Conservation (phyloP, 192 early-diverging fungal genomes). For the Coemansia sp. region DNA sequence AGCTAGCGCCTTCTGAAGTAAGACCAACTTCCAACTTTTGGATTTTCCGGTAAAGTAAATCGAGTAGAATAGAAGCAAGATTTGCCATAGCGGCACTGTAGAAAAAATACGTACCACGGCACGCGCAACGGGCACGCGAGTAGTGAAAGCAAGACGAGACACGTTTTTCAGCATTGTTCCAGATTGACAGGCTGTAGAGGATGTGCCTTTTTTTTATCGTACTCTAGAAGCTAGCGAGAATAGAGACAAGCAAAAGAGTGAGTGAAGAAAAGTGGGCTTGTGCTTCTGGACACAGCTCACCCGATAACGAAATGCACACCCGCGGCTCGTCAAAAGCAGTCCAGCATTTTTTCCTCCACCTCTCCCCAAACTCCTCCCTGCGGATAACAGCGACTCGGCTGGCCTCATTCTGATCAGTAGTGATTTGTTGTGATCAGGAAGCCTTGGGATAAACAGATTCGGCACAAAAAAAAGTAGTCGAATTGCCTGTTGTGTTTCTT, state of each 20-base stretch:
- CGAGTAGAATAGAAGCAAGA: not conserved
- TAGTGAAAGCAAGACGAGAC: conserved; percentile 47
- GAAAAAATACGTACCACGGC: conserved; percentile 47
- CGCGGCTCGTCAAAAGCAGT: not conserved
- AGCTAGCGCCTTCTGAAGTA: not conserved
- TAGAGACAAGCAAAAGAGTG: conserved; percentile 19
- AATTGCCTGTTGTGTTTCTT: not conserved
- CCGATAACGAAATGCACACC: conserved; percentile 5
- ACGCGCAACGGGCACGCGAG: conserved; percentile 51
- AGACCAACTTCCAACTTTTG: not conserved
- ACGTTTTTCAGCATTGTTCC: conserved; percentile 57
- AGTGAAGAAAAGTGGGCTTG: not conserved
- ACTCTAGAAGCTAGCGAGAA: conserved; percentile 22
- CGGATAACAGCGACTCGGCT: not conserved
- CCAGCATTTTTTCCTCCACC: not conserved
- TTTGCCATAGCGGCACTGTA: not conserved
- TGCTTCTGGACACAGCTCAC: not conserved
- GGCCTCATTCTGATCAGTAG: not conserved
- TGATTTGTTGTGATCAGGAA: not conserved
- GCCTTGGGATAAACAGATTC: not conserved
- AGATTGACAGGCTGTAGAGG: conserved; percentile 33
- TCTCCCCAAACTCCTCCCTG: not conserved
- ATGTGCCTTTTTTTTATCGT: conserved; percentile 28
- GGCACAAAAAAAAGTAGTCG: not conserved
- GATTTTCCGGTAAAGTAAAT: conserved; percentile 1